Percentiles rank a stretch among this genome's conserved stretches.
phyloP scores from a whole-genome alignment of 2,329 filamentous ascomycete species.

The Beauveria scarabaeidicola region DNA sequence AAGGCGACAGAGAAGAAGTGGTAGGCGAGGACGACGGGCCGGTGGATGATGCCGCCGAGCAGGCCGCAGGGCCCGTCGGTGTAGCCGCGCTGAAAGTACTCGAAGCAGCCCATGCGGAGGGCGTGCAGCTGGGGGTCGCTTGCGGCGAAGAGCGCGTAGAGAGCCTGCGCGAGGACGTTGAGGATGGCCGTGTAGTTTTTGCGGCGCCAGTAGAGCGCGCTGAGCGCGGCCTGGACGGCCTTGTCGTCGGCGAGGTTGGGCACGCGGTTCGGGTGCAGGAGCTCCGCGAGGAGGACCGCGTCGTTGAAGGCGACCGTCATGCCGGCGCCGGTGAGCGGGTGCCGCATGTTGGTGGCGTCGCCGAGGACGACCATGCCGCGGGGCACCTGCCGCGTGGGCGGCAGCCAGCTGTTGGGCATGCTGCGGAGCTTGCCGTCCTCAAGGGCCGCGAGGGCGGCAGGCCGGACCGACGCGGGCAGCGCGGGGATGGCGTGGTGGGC shows the following conservation, averaged over 20 bases:
- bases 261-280: slow-evolving; percentile 62
- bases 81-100: slow-evolving; percentile 74
- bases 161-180: slow-evolving; percentile 93
- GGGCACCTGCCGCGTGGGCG: slow-evolving; percentile 52
- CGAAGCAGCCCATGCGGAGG: slow-evolving; percentile 84
- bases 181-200: slow-evolving; percentile 80
- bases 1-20: slow-evolving; percentile 96
- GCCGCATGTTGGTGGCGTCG: slow-evolving; percentile 98
- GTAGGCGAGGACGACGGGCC: slow-evolving; percentile 70
- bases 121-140: slow-evolving; percentile 67
- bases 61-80: slow-evolving; percentile 74
- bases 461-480: slow-evolving; percentile 62
- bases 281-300: slow-evolving; percentile 64
- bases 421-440: slow-evolving; percentile 65
- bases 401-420: slow-evolving; percentile 96
- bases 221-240: slow-evolving; percentile 60
- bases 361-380: slow-evolving; percentile 72
- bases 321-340: slow-evolving; percentile 90
- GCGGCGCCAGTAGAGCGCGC: slow-evolving; percentile 75
- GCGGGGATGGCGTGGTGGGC: slow-evolving; percentile 69
- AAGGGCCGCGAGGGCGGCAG: slow-evolving; percentile 67
- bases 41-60: slow-evolving; percentile 70
- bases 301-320: slow-evolving; percentile 99
- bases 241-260: slow-evolving; percentile 59
- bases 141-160: slow-evolving; percentile 87